Percentiles rank a stretch among this genome's conserved stretches.
Evolutionary conservation across 2,329 filamentous ascomycete species (phyloP).

Genomic region (Diaporthe ampelina): DNA sequence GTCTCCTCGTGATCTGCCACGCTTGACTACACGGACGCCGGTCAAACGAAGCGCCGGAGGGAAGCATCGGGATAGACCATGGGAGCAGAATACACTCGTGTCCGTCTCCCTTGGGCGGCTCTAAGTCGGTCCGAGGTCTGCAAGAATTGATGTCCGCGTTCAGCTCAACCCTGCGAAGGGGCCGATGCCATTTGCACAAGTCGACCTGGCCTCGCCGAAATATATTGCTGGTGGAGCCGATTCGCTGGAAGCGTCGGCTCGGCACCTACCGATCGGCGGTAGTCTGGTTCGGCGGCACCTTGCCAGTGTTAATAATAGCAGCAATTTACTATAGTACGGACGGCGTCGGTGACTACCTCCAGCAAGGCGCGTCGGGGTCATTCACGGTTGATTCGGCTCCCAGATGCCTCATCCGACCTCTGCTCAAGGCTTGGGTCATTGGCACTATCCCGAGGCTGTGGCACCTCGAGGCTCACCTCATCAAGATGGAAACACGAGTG

Average conservation of each 20-base stretch:
- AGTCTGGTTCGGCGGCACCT: conserved; percentile 1
- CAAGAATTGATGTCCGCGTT: not conserved
- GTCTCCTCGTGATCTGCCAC: not conserved
- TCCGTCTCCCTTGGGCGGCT: not conserved
- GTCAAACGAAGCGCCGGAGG: not conserved
- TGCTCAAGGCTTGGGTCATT: not conserved
- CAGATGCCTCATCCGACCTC: conserved; percentile 15
- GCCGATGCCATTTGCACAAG: no score
- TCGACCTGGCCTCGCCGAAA: not conserved
- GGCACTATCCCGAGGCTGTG: not conserved
- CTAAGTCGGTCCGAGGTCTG: not conserved
- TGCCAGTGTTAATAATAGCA: conserved; percentile 27
- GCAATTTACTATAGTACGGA: not conserved
- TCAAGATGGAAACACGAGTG: not conserved
- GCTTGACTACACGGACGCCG: not conserved
- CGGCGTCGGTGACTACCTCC: not conserved
- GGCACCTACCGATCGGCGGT: not conserved
- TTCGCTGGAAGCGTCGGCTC: conserved; percentile 7
- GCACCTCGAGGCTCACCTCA: conserved; percentile 3
- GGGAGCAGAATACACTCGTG: not conserved
- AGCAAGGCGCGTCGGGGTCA: not conserved
- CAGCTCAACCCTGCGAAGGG: not conserved
- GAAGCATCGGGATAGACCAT: not conserved
- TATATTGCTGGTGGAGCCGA: not conserved
- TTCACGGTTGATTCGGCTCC: not conserved